Evolutionary conservation across 1,284 basidiomycete species (phyloP), one percentile per base, ranked within the genome.

Genomic region (Ceratobasidium sp.): DNA sequence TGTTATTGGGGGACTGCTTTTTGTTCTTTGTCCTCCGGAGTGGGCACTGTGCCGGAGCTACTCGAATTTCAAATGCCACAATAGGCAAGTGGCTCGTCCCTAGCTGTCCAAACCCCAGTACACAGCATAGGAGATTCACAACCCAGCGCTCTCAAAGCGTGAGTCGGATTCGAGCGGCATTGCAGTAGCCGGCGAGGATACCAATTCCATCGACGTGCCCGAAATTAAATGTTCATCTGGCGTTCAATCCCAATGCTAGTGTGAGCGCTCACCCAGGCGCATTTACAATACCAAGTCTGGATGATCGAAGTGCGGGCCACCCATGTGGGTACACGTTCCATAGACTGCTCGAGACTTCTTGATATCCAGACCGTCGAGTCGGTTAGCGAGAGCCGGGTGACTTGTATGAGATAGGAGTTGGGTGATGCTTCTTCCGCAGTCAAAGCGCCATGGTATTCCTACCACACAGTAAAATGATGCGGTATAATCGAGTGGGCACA

Each of bases 21-120:
- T 65, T 65, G 62, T 65, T 65, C 62, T 65, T 65, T 65, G 62
- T 65, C 62, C 62, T 65, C 62, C 62, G 62, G 62, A 36, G 21
- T 34, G 18, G 62, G 32, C 14, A 36, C 46, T 32, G 12, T 45
- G 16, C 62, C 62, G 62, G 62, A 52, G 14, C 5, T 14, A 32
- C 14, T 26, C 30, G 28, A 26, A 65, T 65, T 65, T 65, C 46
- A 50, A 65, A 65, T 46, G 1, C 26, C 30, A 23, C 16, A 21
- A 65, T 32, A 10, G 30, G 48, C 30, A 36, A 39, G 46, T 36
- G 46, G n/a, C 46, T 52, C 45, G 21, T 50, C 45, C 62, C 62
- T 65, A 32, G 62, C 48, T 62, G 43, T 50, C 23, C 62, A 65
- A 58, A 58, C 30, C 34, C 32, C 34, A 58, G 5, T 23, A 58